Percentiles rank a stretch among this genome's conserved stretches.
These are phyloP conservation scores for Trifolium dubium DNA, from an alignment of 306 rosid genomes.

Conservation along the genomic window DNA sequence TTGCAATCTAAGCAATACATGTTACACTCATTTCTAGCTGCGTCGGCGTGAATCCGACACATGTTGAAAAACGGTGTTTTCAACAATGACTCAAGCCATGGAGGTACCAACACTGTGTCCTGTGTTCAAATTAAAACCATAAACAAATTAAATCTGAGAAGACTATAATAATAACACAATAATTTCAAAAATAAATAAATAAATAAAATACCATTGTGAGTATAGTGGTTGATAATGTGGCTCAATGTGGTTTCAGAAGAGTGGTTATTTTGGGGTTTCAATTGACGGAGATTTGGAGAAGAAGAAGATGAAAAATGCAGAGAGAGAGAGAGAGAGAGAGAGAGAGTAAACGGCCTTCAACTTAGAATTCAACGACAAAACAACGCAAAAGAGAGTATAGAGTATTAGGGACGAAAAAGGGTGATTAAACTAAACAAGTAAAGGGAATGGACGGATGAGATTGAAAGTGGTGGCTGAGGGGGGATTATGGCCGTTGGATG, in stretches of 20 bases:
- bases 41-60: constrained; percentile 79
- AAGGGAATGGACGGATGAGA: constrained; percentile 54
- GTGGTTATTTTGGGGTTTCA: constrained; percentile 27
- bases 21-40: constrained; percentile 81
- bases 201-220: constrained; percentile 28
- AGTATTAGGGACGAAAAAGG: constrained; percentile 46
- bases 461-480: constrained; percentile 64
- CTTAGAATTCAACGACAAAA: constrained; percentile 66
- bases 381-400: constrained; percentile 47
- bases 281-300: constrained; percentile 25
- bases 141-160: background rate
- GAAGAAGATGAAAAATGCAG: constrained; percentile 11
- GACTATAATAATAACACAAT: background rate
- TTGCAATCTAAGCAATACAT: constrained; percentile 91
- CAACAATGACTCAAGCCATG: constrained; percentile 85
- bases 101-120: constrained; percentile 77
- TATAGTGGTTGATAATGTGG: constrained; percentile 36
- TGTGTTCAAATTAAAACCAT: constrained; percentile 31
- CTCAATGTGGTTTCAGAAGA: constrained; percentile 23
- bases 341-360: constrained; percentile 58
- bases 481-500: constrained; percentile 49
- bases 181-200: background rate
- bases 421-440: constrained; percentile 42
- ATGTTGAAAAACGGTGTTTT: constrained; percentile 69
- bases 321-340: constrained; percentile 42